Base-by-base conservation (phyloP, 2,329 filamentous ascomycete genomes). In the Pseudocercospora vitis region DNA sequence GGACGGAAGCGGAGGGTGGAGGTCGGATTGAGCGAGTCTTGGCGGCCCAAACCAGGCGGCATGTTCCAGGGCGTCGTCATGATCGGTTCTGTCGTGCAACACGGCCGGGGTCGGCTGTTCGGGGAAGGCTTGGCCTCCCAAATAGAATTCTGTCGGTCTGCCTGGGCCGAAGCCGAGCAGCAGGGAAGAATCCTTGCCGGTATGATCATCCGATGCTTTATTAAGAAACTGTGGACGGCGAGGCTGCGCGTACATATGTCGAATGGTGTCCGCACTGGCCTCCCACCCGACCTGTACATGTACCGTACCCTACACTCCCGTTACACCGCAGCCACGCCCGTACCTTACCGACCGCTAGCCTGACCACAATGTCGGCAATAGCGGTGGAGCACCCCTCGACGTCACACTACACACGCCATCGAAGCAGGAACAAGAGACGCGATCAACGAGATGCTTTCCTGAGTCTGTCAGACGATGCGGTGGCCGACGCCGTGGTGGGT, bases 391-490 rank as follows among this genome's bases (percentile, higher is more conserved):
- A 48, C 21, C 37, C 50, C 31, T 48, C 50, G n/a, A 56, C 32
- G 54, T 58, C 50, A 52, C 58, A 64, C 55, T 52, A 53, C 9
- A 32, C 32, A 51, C 59, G 60, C 55, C 62, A 44, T 23, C 50
- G 53, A 50, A 59, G 56, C 56, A 61, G 57, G 56, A 60, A 58
- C 57, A 65, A 60, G 63, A 66, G 56, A 50, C 18, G 23, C 18
- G 42, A 45, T 45, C 24, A 45, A 37, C 57, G 50, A 14, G 63
- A 66, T 57, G 64, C 64, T 28, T 68, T 68, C 49, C 50, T 65
- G 55, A 61, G 63, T 19, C 49, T 67, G 56, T 52, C 60, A 59
- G 63, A 66, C 59, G 62, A 65, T 26, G 53, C 54, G 18, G 28
- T 45, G 42, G 23, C 24, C 42, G 24, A 28, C 29, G 42, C 42